Base-by-base conservation (phyloP, 306 rosid genomes). In the Macrotyloma uniflorum region DNA sequence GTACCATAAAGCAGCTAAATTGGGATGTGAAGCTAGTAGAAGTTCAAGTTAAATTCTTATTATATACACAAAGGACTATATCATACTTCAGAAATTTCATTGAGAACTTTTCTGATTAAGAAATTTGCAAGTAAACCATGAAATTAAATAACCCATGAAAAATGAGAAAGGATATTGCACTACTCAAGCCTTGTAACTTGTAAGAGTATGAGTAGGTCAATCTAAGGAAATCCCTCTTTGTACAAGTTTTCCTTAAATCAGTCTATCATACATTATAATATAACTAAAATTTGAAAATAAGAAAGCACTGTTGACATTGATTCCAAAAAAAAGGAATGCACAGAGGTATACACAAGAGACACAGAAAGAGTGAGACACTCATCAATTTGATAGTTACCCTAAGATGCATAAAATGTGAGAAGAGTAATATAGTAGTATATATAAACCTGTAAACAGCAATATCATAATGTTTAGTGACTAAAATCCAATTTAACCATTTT, bases 11-110 rank as follows among this genome's bases (percentile, higher is more conserved):
- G n/a, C 57, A 61, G 79, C 43, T 35, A 28, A 59, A 72, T 78
- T 40, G 67, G 57, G 71, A 51, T 22, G 75, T 18, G 65, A 85
- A 66, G 78, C 74, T 49, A 42, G 18, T 42, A 61, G 66, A 72
- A 47, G 47, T 70, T 26, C 45, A 69, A 54, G 51, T 20, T 46
- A 72, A 32, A 70, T 71, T 83, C 33, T 26, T 54, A 23, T 66
- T 78, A 45, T 38, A 66, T 42, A 26, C 49, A 49, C 43, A 59
- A 18, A 57, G 59, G 67, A 23, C 26, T 16, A 50, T 33, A 53
- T 51, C 63, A 75, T 69, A 69, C 49, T 77, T 77, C 78, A 51
- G 9, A 64, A 59, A 80, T 57, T 70, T 66, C 73, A 66, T 38
- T 12, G 13, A 49, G 30, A 77, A 68, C 26, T 4, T 65, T 40